These are phyloP conservation scores for Chaetomiaceae sp. DNA, from an alignment of 2,329 filamentous ascomycete genomes.

Conservation along the genomic window DNA sequence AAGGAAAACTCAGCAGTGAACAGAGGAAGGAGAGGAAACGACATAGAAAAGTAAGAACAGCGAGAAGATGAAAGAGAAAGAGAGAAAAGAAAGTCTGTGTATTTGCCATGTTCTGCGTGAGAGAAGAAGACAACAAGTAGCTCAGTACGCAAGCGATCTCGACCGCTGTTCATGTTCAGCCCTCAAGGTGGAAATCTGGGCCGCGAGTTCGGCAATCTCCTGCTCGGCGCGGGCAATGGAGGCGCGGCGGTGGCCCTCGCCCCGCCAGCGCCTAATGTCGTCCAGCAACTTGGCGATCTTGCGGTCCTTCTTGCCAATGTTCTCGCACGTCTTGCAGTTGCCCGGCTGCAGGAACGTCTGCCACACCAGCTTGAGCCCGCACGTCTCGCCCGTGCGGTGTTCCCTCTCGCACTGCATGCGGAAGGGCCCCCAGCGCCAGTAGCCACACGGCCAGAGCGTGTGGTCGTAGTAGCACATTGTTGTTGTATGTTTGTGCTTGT, in stretches of 20 bases:
- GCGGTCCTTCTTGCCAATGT: constrained; percentile 78
- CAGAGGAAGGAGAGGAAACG: neutral
- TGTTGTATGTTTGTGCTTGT: neutral
- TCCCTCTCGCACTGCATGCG: constrained; percentile 89
- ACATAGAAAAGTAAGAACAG: neutral
- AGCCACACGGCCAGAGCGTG: constrained; percentile 76
- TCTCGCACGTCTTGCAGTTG: constrained; percentile 79
- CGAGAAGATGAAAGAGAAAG: neutral
- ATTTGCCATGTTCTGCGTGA: no score
- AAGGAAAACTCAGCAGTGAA: neutral
- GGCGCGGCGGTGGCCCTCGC: constrained; percentile 66
- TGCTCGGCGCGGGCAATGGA: constrained; percentile 65
- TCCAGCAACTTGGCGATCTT: constrained; percentile 67
- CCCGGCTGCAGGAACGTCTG: constrained; percentile 57
- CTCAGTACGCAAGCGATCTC: constrained; percentile 1
- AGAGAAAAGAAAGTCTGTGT: neutral
- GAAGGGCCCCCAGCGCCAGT: constrained; percentile 94
- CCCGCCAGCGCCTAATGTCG: constrained; percentile 70
- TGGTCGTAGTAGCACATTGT: constrained; percentile 92
- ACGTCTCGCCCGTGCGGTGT: constrained; percentile 93
- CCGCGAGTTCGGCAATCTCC: constrained; percentile 57
- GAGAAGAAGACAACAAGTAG: no score
- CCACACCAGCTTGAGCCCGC: constrained; percentile 86
- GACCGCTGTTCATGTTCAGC: constrained; percentile 31
- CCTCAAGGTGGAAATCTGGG: constrained; percentile 49